Percentiles rank a stretch among this genome's conserved stretches.
These are phyloP conservation scores for Termitomyces sp. DNA, from an alignment of 768 basidiomycete species.

Conservation along the genomic window DNA sequence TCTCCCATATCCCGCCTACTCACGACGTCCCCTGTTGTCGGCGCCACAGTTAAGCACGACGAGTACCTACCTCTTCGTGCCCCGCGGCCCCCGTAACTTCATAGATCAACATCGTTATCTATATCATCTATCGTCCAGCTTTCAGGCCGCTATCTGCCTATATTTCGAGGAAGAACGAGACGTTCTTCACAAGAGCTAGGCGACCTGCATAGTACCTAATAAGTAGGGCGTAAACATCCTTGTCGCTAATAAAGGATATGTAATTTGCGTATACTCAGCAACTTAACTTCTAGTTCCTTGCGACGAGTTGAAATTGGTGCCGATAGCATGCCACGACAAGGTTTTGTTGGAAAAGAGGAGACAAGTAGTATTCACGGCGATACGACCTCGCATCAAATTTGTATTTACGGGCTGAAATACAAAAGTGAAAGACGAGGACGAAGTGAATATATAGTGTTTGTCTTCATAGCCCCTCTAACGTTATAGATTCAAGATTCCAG, in stretches of 20 bases:
- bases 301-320: no score
- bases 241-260: not conserved
- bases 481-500: no score
- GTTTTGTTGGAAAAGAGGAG: no score
- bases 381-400: no score
- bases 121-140: not conserved
- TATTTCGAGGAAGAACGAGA: not conserved
- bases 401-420: no score
- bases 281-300: not conserved
- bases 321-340: no score
- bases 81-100: conserved; percentile 18
- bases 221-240: no score
- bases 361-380: no score
- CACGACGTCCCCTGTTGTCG: conserved; percentile 29
- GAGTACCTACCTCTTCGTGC: conserved; percentile 29
- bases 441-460: no score
- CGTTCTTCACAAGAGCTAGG: not conserved
- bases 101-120: not conserved
- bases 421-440: no score
- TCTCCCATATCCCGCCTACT: conserved; percentile 29
- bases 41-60: conserved; percentile 29
- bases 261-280: not conserved
- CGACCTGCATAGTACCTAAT: no score
- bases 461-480: no score
- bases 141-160: not conserved